Evolutionary conservation across 176 grass and related monocot genomes (phyloP).

Genomic region (Alopecurus myosuroides): DNA sequence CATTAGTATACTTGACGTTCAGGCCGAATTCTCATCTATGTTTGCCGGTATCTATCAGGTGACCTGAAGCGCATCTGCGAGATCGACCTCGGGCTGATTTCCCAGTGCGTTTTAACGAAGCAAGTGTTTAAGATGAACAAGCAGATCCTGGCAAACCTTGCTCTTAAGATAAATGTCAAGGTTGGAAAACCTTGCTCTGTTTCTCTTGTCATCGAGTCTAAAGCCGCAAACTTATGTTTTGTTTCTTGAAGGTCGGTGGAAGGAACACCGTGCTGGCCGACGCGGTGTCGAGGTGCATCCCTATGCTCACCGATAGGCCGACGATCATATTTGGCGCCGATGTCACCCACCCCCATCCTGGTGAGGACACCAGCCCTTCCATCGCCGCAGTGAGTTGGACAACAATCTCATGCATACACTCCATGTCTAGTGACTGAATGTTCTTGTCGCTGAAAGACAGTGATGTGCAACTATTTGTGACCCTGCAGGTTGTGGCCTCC

Average conservation of each 20-base stretch:
- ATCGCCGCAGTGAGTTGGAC: conserved; percentile 68
- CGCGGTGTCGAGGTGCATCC: conserved; percentile 71
- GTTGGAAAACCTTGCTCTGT: conserved; percentile 13
- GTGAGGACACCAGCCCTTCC: conserved; percentile 87
- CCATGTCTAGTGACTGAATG: not conserved
- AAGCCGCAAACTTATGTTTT: not conserved
- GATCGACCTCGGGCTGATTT: conserved; percentile 85
- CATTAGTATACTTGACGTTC: not conserved
- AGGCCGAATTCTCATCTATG: not conserved
- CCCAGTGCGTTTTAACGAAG: conserved; percentile 76
- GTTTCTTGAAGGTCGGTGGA: conserved; percentile 60
- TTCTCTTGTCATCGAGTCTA: not conserved
- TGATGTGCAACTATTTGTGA: not conserved
- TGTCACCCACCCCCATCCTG: conserved; percentile 93
- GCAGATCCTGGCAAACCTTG: conserved; percentile 87
- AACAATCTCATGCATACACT: not conserved
- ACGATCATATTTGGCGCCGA: conserved; percentile 95
- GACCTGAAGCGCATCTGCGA: conserved; percentile 91
- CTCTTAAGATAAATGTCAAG: conserved; percentile 99
- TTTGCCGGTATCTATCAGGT: conserved; percentile 33
- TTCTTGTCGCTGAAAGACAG: not conserved
- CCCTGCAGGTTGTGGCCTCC: conserved; percentile 81
- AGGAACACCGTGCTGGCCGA: conserved; percentile 89
- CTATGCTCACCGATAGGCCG: conserved; percentile 80
- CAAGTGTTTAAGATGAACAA: conserved; percentile 77